Evolutionary conservation across 345 rosid genomes (phyloP).

Genomic region (Streptanthus diversifolius): DNA sequence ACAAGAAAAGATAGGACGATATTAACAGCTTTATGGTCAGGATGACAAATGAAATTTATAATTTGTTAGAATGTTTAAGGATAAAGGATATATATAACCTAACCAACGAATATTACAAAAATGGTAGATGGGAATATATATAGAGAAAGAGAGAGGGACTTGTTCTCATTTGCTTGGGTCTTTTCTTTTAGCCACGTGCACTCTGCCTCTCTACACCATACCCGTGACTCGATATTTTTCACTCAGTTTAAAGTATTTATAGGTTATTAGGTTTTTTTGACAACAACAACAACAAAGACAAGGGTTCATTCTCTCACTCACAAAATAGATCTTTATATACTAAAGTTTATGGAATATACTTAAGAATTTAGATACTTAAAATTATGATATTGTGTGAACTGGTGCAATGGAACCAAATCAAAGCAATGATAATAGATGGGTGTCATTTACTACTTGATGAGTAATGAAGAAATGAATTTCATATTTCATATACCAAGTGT

Average conservation of each 20-base stretch:
- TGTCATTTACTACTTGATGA: constrained; percentile 20
- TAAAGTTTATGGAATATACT: neutral
- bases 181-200: constrained; percentile 26
- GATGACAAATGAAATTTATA: neutral
- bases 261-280: neutral
- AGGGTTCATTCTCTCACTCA: neutral
- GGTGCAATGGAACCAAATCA: constrained; percentile 5
- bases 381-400: neutral
- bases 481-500: neutral
- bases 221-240: constrained; percentile 31
- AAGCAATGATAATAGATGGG: constrained; percentile 25
- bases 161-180: constrained; percentile 32
- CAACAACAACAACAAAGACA: neutral
- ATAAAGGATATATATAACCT: neutral
- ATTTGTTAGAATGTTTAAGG: neutral
- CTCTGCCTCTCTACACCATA: constrained; percentile 8
- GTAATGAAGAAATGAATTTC: neutral
- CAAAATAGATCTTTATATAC: neutral
- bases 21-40: constrained; percentile 8
- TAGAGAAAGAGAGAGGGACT: neutral
- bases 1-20: constrained; percentile 16
- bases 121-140: constrained; percentile 24
- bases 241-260: neutral
- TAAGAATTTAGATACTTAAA: neutral
- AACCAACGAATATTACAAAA: constrained; percentile 19